These are phyloP conservation scores for Diaporthe capsici DNA, from an alignment of 2,329 filamentous ascomycete genomes.

Conservation along the genomic window DNA sequence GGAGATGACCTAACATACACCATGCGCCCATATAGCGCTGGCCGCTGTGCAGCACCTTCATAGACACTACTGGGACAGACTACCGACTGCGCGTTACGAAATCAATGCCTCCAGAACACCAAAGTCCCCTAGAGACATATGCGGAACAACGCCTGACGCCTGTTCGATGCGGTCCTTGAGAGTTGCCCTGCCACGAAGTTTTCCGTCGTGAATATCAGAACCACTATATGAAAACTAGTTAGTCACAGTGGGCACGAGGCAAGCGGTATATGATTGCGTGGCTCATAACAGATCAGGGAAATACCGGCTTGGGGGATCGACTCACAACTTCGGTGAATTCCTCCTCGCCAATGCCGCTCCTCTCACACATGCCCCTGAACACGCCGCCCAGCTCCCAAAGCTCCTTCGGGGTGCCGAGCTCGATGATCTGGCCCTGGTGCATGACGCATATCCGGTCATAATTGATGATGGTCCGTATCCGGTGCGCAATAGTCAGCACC, in stretches of 20 bases:
- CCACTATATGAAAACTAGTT: background rate
- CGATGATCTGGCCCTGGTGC: constrained; percentile 77
- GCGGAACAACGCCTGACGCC: background rate
- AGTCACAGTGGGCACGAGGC: background rate
- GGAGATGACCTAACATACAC: background rate
- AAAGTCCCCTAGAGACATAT: background rate
- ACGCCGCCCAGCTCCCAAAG: constrained; percentile 74
- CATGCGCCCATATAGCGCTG: background rate
- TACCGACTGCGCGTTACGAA: background rate
- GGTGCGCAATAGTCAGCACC: constrained; percentile 34
- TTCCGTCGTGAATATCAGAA: background rate
- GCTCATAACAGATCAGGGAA: background rate
- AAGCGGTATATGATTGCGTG: background rate
- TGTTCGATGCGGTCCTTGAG: background rate
- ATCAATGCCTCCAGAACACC: background rate
- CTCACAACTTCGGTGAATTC: constrained; percentile 50
- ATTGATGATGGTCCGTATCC: constrained; percentile 74
- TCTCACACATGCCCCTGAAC: constrained; percentile 90
- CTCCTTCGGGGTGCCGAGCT: constrained; percentile 72
- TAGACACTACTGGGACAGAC: background rate
- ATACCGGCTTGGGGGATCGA: background rate
- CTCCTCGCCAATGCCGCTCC: constrained; percentile 78
- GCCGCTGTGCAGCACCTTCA: background rate
- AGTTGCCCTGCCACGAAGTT: background rate
- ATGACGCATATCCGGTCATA: constrained; percentile 84